Evolutionary conservation across 495 filamentous ascomycete genomes (phyloP), one percentile per base, ranked within the genome.

Genomic region (Neurospora sp.): DNA sequence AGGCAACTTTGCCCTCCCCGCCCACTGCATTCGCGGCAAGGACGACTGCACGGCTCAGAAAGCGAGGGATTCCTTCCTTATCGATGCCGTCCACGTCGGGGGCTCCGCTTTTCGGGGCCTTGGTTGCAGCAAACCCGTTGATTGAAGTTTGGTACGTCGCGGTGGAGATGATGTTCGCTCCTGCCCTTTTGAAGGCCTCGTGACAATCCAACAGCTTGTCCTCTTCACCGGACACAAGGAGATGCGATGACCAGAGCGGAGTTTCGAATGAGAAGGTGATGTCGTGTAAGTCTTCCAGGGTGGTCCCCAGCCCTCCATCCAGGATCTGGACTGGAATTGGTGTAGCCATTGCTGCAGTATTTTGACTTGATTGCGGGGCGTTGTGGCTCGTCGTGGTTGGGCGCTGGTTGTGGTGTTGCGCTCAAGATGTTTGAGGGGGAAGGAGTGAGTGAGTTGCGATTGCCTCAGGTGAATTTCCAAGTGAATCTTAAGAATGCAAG

Each of bases 281-380:
- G 39, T 80, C 76, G 76, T 89, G 86, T 18, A 84, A 80, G 23
- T 88, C 86, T 78, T 90, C 85, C 14, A 92, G 88, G 18, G 90
- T 87, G 27, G 90, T 91, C 20, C 90, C 90, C 0, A 92, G 85
- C 12, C 90, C 90, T 42, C 90, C 90, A 75, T 92, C 90, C 31
- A 92, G 86, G 72, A 92, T 78, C 18, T 83, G 80, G 46, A 90
- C 78, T 35, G 80, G 80, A 27, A 75, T 74, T 2, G 42, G 42
- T 4, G 37, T 31, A 9, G 71, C 18, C 72, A 73, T 75, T 35
- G 23, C 14, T 18, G 54, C 27, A 35, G 14, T 16, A 6, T 6
- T 14, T 16, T 16, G 14, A 18, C 6, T 14, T 8, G 27, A 35
- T 37, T 66, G 54, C 46, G 3, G 11, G 20, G 23, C 11, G 23